These are phyloP conservation scores for Hypoxylon sp. DNA, from an alignment of 2,329 filamentous ascomycete genomes.

Conservation along the genomic window DNA sequence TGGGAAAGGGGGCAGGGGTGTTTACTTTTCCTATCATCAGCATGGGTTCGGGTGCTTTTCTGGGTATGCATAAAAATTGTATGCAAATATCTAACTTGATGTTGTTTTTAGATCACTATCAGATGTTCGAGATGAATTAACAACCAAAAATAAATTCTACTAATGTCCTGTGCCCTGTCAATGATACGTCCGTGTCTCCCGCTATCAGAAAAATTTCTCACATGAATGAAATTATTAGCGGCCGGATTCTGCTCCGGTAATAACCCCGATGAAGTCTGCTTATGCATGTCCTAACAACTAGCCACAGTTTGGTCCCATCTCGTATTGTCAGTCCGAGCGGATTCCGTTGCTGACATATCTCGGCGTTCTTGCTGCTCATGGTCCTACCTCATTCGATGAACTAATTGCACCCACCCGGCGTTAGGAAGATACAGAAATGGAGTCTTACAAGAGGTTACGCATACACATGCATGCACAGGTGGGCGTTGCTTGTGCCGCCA, in stretches of 20 bases:
- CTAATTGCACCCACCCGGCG: background rate
- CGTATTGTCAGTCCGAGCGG: background rate
- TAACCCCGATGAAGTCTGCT: background rate
- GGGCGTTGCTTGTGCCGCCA: background rate
- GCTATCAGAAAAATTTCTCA: background rate
- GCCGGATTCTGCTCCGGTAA: background rate
- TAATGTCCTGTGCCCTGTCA: background rate
- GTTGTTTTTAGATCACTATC: conserved; percentile 20
- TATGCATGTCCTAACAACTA: background rate
- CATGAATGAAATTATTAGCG: background rate
- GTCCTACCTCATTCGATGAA: background rate
- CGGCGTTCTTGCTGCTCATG: background rate
- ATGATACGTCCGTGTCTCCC: too few species aligned
- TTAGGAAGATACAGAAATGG: background rate
- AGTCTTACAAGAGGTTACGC: background rate
- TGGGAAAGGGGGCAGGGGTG: background rate
- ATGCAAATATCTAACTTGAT: conserved; percentile 7
- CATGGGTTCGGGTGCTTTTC: conserved; percentile 3
- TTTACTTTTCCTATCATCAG: background rate
- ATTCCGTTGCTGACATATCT: background rate
- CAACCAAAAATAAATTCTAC: background rate
- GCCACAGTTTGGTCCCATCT: background rate
- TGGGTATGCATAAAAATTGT: conserved; percentile 7
- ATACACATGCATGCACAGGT: background rate
- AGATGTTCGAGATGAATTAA: conserved; percentile 9